A percentile compares a stretch with the other conserved stretches of the same genome.
Evolutionary conservation across 805 yeast genomes (phyloP).

Genomic region (Danielia oregonensis): DNA sequence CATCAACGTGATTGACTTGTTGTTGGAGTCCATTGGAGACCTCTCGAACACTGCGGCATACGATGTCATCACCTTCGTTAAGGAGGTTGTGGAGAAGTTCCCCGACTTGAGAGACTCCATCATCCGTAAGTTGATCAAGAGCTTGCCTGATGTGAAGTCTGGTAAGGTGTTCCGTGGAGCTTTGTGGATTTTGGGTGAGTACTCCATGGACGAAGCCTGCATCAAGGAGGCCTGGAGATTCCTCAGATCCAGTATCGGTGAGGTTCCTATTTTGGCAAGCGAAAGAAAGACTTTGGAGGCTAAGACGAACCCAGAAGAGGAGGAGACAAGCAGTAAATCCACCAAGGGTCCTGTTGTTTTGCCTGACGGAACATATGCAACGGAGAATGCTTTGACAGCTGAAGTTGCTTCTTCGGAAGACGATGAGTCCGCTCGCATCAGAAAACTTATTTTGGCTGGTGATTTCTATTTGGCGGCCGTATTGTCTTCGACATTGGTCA

Average conservation of each 20-base stretch:
- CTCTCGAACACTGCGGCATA: conserved; percentile 81
- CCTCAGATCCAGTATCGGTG: conserved; percentile 80
- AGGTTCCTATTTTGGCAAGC: conserved; percentile 80
- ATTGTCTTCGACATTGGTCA: conserved; percentile 81
- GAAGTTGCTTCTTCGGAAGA: conserved; percentile 27
- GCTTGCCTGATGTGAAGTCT: conserved; percentile 67
- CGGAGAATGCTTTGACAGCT: conserved; percentile 77
- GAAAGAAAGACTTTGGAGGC: conserved; percentile 45
- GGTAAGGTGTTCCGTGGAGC: conserved; percentile 93
- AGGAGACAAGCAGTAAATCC: conserved; percentile 13
- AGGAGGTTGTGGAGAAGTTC: conserved; percentile 90
- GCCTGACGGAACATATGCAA: conserved; percentile 99
- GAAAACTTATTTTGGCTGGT: conserved; percentile 78
- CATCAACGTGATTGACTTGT: conserved; percentile 79
- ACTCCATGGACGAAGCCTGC: conserved; percentile 63
- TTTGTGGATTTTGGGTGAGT: conserved; percentile 95
- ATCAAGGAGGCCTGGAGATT: conserved; percentile 85
- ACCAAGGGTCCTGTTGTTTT: conserved; percentile 72
- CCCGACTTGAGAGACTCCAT: conserved; percentile 72
- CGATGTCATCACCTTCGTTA: conserved; percentile 87
- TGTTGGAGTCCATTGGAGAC: conserved; percentile 83
- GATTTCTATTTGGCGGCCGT: conserved; percentile 90
- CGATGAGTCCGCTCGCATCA: conserved; percentile 57
- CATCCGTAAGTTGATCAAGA: conserved; percentile 54
- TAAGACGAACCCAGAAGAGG: conserved; percentile 29